Percentiles rank a stretch among this genome's conserved stretches.
Evolutionary conservation across 2,329 filamentous ascomycete genomes (phyloP).

Genomic region (Phialemonium atrogriseum): DNA sequence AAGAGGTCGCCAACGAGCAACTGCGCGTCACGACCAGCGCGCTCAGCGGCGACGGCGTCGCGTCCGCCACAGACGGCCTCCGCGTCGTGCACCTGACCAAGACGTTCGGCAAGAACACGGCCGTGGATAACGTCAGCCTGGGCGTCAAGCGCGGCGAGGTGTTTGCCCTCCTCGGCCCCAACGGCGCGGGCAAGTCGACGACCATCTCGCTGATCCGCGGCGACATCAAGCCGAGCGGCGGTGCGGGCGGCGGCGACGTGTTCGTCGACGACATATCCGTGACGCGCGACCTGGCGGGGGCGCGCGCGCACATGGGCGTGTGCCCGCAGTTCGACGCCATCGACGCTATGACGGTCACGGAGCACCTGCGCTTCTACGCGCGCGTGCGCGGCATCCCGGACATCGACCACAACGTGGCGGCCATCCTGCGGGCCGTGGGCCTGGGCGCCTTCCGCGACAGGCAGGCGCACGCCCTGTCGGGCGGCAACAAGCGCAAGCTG

Average conservation of each 20-base stretch:
- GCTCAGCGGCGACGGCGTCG: constrained; percentile 15
- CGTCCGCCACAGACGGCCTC: constrained; percentile 51
- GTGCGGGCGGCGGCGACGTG: constrained; percentile 67
- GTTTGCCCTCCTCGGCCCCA: constrained; percentile 82
- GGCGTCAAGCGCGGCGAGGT: constrained; percentile 72
- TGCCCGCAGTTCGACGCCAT: constrained; percentile 85
- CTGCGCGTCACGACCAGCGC: constrained; percentile 48
- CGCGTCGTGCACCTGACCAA: constrained; percentile 77
- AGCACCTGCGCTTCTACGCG: constrained; percentile 85
- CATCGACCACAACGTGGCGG: constrained; percentile 66
- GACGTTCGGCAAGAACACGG: constrained; percentile 64
- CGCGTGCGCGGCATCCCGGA: constrained; percentile 70
- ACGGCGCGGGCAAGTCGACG: constrained; percentile 86
- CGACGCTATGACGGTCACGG: constrained; percentile 81
- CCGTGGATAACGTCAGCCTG: constrained; percentile 85
- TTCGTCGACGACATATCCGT: constrained; percentile 73
- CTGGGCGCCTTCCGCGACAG: constrained; percentile 61
- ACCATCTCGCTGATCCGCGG: constrained; percentile 84
- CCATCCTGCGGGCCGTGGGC: constrained; percentile 75
- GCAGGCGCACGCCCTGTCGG: constrained; percentile 72
- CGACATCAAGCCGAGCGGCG: constrained; percentile 66
- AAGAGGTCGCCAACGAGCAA: constrained; percentile 59
- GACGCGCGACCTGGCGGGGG: constrained; percentile 60
- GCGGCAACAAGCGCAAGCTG: constrained; percentile 91
- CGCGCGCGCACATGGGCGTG: constrained; percentile 74